phyloP scores from a whole-genome alignment of 73 alveolate species.

The Tetrahymena borealis region DNA sequence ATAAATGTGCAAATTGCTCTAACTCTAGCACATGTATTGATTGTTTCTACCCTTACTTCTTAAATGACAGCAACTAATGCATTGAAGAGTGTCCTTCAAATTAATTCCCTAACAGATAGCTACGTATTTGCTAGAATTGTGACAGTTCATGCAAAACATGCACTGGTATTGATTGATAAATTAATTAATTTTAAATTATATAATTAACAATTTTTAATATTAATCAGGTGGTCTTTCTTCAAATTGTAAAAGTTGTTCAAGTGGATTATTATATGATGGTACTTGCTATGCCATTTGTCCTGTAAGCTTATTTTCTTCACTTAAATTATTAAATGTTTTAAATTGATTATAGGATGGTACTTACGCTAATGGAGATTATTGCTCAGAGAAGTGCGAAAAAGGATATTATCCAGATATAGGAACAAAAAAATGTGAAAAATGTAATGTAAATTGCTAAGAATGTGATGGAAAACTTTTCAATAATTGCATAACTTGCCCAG shows the following conservation, averaged over 20 bases:
- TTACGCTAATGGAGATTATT: neutral
- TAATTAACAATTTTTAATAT: neutral
- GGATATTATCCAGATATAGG: neutral
- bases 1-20: neutral
- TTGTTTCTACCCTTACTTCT: neutral
- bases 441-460: neutral
- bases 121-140: neutral
- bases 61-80: neutral
- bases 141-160: neutral
- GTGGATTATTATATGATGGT: neutral
- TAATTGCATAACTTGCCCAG: neutral
- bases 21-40: neutral
- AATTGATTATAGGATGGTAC: neutral
- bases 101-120: neutral
- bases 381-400: neutral
- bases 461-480: neutral
- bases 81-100: neutral
- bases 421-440: neutral
- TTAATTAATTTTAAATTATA: neutral
- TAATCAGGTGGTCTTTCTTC: neutral
- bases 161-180: too few relatives aligned
- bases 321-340: neutral
- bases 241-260: neutral
- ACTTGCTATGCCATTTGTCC: neutral
- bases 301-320: neutral